Evolutionary conservation across 2,329 filamentous ascomycete species (phyloP), one percentile per base, ranked within the genome.

Genomic region (Ophiocordyceps camponoti-floridani): DNA sequence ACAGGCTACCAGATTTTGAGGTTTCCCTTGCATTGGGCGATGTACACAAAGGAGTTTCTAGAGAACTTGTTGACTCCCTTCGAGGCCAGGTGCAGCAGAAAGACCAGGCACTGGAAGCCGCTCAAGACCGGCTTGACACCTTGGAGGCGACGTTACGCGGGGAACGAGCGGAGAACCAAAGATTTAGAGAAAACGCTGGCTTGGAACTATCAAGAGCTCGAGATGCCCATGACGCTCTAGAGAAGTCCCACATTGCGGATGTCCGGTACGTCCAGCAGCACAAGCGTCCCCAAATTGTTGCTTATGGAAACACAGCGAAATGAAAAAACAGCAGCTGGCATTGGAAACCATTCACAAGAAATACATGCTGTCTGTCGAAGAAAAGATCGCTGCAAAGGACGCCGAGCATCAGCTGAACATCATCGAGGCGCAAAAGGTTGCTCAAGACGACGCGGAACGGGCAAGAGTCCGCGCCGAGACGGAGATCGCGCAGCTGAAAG

Each of bases 1-100:
- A 98, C 61, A 79, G 89, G 48, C 85, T 94, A 49, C 91, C 91
- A 1, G 85, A 81, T 1, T 68, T 93, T 48, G 91, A 98, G 58
- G 79, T 93, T 26, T 82, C 86, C 0, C 75, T 91, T 11, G 70
- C 87, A 46, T 72, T 79, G 40, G 86, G 88, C 56, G 84, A 84
- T 0, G 66, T 88, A 11, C 80, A 91, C 52, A 88, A 89, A 54
- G 89, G 89, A 4, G 83, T 98, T 35, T 94, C 93, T n/a, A 76
- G 89, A 38, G 86, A 96, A 54, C 67, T 96, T 35, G 84, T 98
- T 4, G 91, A 98, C 58, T 81, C 82, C 1, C 67, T 98, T 30
- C 78, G 85, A 43, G 70, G 71, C 4, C 82, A 95, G 56, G 61
- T 94, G 1, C 79, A 83, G 47, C 80, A 89, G 47, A 85, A 81